These are phyloP conservation scores for Talaromyces liani DNA, from an alignment of 495 filamentous ascomycete species.

Conservation along the genomic window DNA sequence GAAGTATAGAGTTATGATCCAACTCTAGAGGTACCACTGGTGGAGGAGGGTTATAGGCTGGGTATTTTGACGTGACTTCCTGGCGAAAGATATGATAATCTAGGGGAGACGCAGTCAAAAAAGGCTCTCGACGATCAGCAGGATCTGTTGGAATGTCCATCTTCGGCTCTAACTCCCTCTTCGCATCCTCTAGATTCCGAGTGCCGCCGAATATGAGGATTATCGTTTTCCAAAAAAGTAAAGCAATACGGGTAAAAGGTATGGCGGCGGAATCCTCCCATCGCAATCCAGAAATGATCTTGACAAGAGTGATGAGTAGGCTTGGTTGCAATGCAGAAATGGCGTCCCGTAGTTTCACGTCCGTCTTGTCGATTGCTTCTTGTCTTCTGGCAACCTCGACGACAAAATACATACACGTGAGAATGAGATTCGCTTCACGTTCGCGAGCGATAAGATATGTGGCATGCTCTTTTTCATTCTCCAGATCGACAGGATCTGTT, in stretches of 20 bases:
- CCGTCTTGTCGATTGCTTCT: slow-evolving; percentile 19
- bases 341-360: slow-evolving; percentile 27
- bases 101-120: slow-evolving; percentile 85
- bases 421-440: slow-evolving; percentile 40
- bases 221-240: slow-evolving; percentile 86
- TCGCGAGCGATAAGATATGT: slow-evolving; percentile 32
- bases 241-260: slow-evolving; percentile 60
- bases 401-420: slow-evolving; percentile 64
- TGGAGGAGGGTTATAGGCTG: slow-evolving; percentile 84
- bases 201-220: slow-evolving; percentile 77
- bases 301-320: slow-evolving; percentile 64
- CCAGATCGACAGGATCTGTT: slow-evolving; percentile 23
- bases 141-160: slow-evolving; percentile 25
- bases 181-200: slow-evolving; percentile 62
- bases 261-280: slow-evolving; percentile 76
- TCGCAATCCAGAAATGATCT: slow-evolving; percentile 66
- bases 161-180: slow-evolving; percentile 44
- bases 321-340: slow-evolving; percentile 51
- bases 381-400: slow-evolving; percentile 58
- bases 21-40: slow-evolving; percentile 78
- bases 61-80: slow-evolving; percentile 98
- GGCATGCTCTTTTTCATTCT: slow-evolving; percentile 23
- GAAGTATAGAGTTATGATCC: slow-evolving; percentile 84
- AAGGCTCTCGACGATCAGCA: slow-evolving; percentile 31
- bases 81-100: slow-evolving; percentile 96